Evolutionary conservation across 164 flowering plant species (phyloP).

Genomic region (Aristolochia contorta): DNA sequence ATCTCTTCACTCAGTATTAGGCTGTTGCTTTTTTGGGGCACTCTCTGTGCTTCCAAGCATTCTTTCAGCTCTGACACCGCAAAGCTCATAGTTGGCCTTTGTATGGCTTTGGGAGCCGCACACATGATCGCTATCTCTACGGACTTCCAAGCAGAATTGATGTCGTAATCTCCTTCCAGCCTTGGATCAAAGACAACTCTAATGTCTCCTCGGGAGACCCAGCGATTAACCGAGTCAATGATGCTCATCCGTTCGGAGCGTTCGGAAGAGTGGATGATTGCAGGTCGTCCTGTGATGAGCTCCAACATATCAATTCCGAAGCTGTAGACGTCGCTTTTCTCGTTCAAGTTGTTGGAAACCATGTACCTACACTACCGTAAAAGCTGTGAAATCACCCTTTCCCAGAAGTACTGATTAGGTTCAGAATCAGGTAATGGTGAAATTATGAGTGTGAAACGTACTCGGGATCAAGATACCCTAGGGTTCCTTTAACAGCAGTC

Average conservation of each 20-base stretch:
- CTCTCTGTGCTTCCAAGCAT: neutral
- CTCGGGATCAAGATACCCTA: constrained; percentile 59
- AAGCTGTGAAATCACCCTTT: too few relatives aligned
- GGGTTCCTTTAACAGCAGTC: constrained; percentile 27
- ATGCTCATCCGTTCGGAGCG: constrained; percentile 13
- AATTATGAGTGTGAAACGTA: constrained; percentile 21
- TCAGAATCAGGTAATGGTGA: constrained; percentile 1
- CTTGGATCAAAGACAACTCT: constrained; percentile 28
- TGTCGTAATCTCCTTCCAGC: constrained; percentile 19
- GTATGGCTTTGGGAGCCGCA: constrained; percentile 9
- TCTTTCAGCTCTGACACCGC: constrained; percentile 12
- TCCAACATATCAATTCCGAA: constrained; percentile 44
- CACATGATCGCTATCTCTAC: constrained; percentile 40
- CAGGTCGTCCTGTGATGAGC: constrained; percentile 33
- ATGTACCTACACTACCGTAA: constrained; percentile 24
- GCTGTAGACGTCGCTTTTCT: constrained; percentile 51
- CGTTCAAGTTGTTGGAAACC: constrained; percentile 18
- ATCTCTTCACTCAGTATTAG: neutral
- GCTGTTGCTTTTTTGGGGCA: neutral
- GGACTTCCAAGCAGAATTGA: constrained; percentile 34
- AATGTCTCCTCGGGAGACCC: constrained; percentile 30
- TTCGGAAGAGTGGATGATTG: constrained; percentile 9
- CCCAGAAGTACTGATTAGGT: neutral
- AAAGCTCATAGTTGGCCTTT: constrained; percentile 31
- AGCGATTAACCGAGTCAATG: constrained; percentile 20